These are phyloP conservation scores for Gossypium mustelinum DNA, from an alignment of 345 rosid species.

Conservation along the genomic window DNA sequence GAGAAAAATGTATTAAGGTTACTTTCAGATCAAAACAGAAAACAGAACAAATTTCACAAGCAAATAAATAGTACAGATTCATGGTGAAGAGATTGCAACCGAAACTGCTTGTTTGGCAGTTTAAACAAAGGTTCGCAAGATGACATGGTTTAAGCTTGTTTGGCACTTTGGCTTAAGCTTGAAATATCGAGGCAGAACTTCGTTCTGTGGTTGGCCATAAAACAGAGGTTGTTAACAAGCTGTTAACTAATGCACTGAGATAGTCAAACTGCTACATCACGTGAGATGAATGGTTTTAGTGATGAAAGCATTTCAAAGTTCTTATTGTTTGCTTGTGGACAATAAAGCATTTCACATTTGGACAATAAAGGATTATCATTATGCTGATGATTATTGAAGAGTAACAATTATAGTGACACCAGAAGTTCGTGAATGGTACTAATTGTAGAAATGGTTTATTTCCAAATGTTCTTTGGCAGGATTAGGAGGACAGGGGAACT, in stretches of 20 bases:
- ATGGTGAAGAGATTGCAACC: neutral
- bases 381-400: neutral
- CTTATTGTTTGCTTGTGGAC: neutral
- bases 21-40: neutral
- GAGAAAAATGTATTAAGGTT: neutral
- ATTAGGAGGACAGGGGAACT: conserved; percentile 87
- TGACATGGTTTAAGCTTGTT: neutral
- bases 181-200: neutral
- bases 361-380: neutral
- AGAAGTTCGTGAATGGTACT: neutral
- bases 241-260: neutral
- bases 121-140: neutral
- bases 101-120: neutral
- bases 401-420: neutral
- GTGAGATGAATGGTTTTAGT: neutral
- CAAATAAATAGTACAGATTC: neutral
- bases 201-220: neutral
- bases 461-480: conserved; percentile 41
- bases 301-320: neutral
- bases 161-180: neutral
- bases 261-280: neutral
- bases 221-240: neutral
- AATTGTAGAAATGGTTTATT: neutral
- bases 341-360: neutral
- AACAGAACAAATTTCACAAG: neutral